Base-by-base conservation (phyloP, 2,329 filamentous ascomycete genomes). In the Aspergillus chevalieri region DNA sequence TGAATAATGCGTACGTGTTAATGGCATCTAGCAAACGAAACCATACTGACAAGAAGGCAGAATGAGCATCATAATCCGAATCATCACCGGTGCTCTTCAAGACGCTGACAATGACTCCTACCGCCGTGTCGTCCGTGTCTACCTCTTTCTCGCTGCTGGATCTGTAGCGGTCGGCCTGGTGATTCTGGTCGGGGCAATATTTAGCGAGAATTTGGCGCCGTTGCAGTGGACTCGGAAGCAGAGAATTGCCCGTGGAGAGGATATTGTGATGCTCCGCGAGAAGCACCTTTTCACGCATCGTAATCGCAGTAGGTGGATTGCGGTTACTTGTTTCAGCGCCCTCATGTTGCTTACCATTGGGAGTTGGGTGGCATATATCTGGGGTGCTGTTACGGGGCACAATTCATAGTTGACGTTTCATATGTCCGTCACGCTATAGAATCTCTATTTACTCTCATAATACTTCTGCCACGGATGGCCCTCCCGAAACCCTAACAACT, bases 181-280 rank as follows among this genome's bases (percentile, higher is more conserved):
- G 0, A 63, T 82, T 26, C 47, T 79, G 1, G 45, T 63, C 3
- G 57, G 71, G 1, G 69, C 71, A 6, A 68, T 65, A 30, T 56
- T 67, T 36, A 70, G 62, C n/a, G 59, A 72, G 22, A 70, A 76
- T 42, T 64, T 82, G 3, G 68, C 70, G 2, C 66, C 73, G 8
- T 56, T 84, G 47, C 81, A 84, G 56, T 84, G 80, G 80, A 80
- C 76, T 2, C 70, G 79, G 10, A 79, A 79, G 63, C 68, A 78
- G 61, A 71, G 81, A 15, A 62, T 78, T 12, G 57, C 54, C 0
- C 72, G 72, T 4, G 65, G 65, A 0, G 66, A 74, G 1, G 43
- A 73, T 5, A 73, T 78, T 45, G 70, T 70, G 15, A 65, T 63
- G 4, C 67, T 74, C 24, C 75, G 73, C 34, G 65, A 73, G 43